Conservation (phyloP, 441 rosid genomes). For the Melastoma candidum region DNA sequence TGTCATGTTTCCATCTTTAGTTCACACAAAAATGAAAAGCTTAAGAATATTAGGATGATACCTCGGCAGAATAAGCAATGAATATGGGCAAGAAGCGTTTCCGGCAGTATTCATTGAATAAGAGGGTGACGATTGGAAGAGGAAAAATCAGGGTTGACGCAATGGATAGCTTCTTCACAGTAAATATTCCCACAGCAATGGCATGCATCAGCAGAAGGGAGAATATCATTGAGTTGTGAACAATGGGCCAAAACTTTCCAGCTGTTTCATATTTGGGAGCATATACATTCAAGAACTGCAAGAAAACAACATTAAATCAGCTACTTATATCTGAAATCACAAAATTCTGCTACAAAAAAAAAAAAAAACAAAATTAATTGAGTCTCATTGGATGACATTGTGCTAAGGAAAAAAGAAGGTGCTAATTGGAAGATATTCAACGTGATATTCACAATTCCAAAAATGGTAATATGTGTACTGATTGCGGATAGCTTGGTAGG, state of each 20-base stretch:
- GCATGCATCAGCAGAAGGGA: slow-evolving; percentile 89
- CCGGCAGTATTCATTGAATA: slow-evolving; percentile 92
- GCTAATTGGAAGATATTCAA: too few species aligned
- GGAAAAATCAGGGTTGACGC: slow-evolving; percentile 68
- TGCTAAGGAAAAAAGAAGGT: too few species aligned
- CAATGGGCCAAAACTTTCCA: slow-evolving; percentile 92
- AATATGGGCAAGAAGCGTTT: slow-evolving; percentile 89
- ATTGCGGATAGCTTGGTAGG: too few species aligned
- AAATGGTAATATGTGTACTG: too few species aligned
- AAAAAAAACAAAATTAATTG: too few species aligned
- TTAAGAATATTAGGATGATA: slow-evolving; percentile 16
- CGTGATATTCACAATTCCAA: too few species aligned
- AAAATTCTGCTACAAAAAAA: too few species aligned
- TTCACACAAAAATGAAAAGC: background rate
- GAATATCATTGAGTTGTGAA: slow-evolving; percentile 83
- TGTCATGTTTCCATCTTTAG: too few species aligned
- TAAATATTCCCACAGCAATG: slow-evolving; percentile 78
- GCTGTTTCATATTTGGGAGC: slow-evolving; percentile 79
- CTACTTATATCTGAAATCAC: too few species aligned
- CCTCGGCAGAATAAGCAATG: slow-evolving; percentile 78
- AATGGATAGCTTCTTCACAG: slow-evolving; percentile 61
- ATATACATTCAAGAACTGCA: slow-evolving; percentile 86
- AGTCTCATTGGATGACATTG: too few species aligned
- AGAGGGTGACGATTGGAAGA: slow-evolving; percentile 73
- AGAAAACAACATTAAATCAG: background rate